Base-by-base conservation (phyloP, 768 basidiomycete genomes). In the Tephrocybe sp. region DNA sequence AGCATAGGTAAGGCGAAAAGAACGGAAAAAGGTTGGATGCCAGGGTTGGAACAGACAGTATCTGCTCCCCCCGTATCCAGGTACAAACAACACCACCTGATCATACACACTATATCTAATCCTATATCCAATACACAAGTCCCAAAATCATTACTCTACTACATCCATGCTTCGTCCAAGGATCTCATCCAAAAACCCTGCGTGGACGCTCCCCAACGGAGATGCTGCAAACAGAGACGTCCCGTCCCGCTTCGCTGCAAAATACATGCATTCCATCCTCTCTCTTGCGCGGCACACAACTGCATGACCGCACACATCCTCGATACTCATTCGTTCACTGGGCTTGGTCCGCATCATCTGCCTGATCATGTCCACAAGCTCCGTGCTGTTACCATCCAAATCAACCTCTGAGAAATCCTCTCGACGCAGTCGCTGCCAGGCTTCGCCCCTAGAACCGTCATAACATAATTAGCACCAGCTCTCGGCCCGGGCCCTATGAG, bases 381-480 rank as follows among this genome's bases (percentile, higher is more conserved):
- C 81, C 7, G 77, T 73, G 59, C 86, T 90, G 44, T 8, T 36
- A 8, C 73, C 78, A 28, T 78, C 76, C 58, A 88, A 65, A 62
- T 90, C 84, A 50, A 94, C 83, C 65, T 93, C 92, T 44, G 85
- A 81, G 65, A 97, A 94, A 72, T 99, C 91, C 65, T 96, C 90
- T 51, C 83, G 82, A 50, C 97, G 86, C 30, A 98, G 77, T 57
- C 88, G 84, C 62, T 97, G 95, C 97, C 97, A 99, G 1, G 88
- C 81, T 45, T 90, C 85, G 21, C 96, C 96, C 77, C 93, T 94
- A 65, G 39, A 63, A 62, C 54, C 58, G 39, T 25, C 44, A 58
- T 56, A 51, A 57, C 53, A 61, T 56, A 62, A 65, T 68, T 62
- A 70, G 64, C 28, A 30, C 5, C 11, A 5, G 5, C 28, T 53